Conservation (phyloP, 495 filamentous ascomycete species). For the Hypoxylon perforatum region DNA sequence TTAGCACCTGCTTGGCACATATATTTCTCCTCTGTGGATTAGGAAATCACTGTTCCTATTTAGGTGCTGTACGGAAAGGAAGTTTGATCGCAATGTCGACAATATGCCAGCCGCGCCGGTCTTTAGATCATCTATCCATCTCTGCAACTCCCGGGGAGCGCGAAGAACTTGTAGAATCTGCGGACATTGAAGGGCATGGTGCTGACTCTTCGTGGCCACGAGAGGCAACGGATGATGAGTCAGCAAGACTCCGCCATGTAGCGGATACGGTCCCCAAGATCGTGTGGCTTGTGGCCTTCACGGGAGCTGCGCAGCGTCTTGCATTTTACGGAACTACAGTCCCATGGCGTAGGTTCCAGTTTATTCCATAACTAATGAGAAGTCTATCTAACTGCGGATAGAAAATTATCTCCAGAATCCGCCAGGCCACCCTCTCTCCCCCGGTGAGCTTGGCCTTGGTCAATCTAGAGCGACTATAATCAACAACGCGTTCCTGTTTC, state of each 20-base stretch:
- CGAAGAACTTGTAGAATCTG: background rate
- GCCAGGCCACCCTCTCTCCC: background rate
- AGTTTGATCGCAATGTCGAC: no score
- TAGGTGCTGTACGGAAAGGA: no score
- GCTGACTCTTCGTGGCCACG: background rate
- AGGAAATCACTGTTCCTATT: no score
- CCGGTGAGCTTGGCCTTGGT: constrained; percentile 8
- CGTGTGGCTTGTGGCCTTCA: background rate
- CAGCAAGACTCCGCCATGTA: background rate
- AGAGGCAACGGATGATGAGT: background rate
- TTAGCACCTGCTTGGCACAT: no score
- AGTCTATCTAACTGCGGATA: background rate
- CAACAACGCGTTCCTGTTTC: constrained; percentile 7
- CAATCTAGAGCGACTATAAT: constrained; percentile 7
- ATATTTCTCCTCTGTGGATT: no score
- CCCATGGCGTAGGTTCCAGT: background rate
- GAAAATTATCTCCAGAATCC: constrained; percentile 5
- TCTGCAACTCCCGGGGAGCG: background rate
- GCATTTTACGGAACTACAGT: background rate
- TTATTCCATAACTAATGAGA: background rate
- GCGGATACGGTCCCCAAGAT: background rate
- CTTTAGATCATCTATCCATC: no score
- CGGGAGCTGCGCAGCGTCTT: background rate
- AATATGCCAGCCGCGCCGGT: no score
- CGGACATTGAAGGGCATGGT: background rate